Conservation (phyloP, 495 filamentous ascomycete genomes). For the Ascodesmis nigricans region DNA sequence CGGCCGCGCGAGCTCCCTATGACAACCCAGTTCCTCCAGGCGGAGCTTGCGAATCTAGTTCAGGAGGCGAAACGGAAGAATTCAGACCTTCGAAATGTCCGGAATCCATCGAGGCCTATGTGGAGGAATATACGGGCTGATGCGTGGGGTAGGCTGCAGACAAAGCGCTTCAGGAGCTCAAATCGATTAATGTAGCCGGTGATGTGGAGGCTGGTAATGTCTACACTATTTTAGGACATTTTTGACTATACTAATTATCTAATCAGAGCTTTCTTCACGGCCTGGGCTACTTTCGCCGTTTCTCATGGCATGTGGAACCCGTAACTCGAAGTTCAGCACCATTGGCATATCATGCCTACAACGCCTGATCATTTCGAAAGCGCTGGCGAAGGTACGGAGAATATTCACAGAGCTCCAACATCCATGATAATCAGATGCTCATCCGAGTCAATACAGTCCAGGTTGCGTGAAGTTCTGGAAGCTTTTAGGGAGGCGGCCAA, state of each 20-base stretch:
- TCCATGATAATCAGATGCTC: slow-evolving; percentile 11
- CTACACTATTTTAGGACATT: too few species aligned
- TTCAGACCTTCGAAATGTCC: slow-evolving; percentile 62
- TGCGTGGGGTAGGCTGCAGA: slow-evolving; percentile 53
- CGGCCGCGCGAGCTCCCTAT: slow-evolving; percentile 35
- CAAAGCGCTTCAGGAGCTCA: slow-evolving; percentile 78
- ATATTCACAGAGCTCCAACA: not conserved
- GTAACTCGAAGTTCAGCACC: slow-evolving; percentile 68
- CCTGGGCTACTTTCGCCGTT: slow-evolving; percentile 78
- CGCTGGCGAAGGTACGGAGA: slow-evolving; percentile 38
- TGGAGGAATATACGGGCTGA: too few species aligned
- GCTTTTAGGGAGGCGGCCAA: slow-evolving; percentile 62
- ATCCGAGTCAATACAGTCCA: slow-evolving; percentile 22
- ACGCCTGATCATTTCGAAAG: slow-evolving; percentile 58
- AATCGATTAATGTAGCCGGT: slow-evolving; percentile 54
- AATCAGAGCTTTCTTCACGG: slow-evolving; percentile 56
- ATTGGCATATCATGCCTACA: slow-evolving; percentile 76
- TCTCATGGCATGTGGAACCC: slow-evolving; percentile 69
- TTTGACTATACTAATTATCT: slow-evolving; percentile 6
- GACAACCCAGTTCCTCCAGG: slow-evolving; percentile 76
- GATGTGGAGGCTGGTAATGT: slow-evolving; percentile 59
- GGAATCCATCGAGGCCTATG: slow-evolving; percentile 23
- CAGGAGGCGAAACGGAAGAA: slow-evolving; percentile 92
- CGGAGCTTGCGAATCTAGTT: slow-evolving; percentile 76
- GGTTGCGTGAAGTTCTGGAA: slow-evolving; percentile 63